Percentiles rank a stretch among this genome's conserved stretches.
These are phyloP conservation scores for Dactylorhiza incarnata DNA, from an alignment of 106 monocot species.

Conservation along the genomic window DNA sequence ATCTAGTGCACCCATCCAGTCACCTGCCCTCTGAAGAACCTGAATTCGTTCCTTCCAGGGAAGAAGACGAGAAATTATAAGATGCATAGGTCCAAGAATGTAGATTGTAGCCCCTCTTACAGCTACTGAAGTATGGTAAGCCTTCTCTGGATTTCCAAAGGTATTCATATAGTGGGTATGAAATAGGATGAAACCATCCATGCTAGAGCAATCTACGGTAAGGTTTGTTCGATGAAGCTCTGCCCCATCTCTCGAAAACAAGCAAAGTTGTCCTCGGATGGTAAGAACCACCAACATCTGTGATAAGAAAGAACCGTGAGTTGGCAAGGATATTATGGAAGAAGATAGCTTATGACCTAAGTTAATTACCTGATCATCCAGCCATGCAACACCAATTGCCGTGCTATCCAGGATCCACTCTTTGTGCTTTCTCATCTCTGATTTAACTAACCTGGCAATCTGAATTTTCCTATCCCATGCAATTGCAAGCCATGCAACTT, in stretches of 20 bases:
- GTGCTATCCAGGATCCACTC: conserved; percentile 88
- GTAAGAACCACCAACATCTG: conserved; percentile 93
- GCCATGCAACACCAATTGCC: conserved; percentile 82
- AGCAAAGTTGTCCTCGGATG: conserved; percentile 63
- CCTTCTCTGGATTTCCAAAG: conserved; percentile 93
- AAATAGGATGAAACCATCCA: conserved; percentile 70
- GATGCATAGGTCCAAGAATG: conserved; percentile 76
- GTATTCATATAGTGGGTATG: conserved; percentile 75
- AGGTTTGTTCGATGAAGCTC: conserved; percentile 75
- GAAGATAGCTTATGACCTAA: neutral
- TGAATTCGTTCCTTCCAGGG: conserved; percentile 98
- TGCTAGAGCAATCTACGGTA: conserved; percentile 42
- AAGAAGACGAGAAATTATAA: conserved; percentile 86
- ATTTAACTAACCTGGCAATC: conserved; percentile 67
- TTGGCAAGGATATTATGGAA: neutral
- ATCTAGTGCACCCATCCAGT: conserved; percentile 99
- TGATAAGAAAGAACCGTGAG: conserved; percentile 5
- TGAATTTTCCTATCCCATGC: conserved; percentile 92
- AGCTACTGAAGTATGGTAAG: conserved; percentile 85
- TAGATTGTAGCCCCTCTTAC: conserved; percentile 96
- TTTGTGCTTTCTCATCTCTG: conserved; percentile 53
- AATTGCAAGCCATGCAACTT: conserved; percentile 74
- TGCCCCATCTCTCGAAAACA: conserved; percentile 72
- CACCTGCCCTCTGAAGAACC: conserved; percentile 87
- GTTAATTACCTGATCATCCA: conserved; percentile 76